phyloP scores from a whole-genome alignment of 139 green algal genomes.

The Chlorella vulgaris region DNA sequence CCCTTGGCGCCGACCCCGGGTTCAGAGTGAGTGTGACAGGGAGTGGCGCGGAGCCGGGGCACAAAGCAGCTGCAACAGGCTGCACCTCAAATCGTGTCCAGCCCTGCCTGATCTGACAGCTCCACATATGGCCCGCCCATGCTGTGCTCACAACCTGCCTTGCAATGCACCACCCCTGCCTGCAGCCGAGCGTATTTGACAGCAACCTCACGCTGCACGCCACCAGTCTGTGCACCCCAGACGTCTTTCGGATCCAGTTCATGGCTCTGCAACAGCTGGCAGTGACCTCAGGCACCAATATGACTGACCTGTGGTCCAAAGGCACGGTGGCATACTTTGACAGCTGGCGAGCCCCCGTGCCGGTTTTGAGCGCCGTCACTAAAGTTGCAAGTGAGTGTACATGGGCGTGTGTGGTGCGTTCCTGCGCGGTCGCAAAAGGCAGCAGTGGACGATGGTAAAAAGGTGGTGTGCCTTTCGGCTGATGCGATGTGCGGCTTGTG shows the following conservation, averaged over 20 bases:
- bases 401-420: too few species aligned
- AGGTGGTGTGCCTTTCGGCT: too few species aligned
- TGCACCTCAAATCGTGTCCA: too few species aligned
- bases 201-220: neutral
- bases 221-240: neutral
- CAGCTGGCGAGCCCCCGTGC: neutral
- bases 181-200: neutral
- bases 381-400: constrained; percentile 1
- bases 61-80: neutral
- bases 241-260: neutral
- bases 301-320: neutral
- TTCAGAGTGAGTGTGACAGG: neutral
- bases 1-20: neutral
- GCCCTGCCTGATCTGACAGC: too few species aligned
- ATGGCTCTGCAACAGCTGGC: neutral
- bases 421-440: too few species aligned
- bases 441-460: too few species aligned
- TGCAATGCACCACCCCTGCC: neutral
- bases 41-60: too few species aligned
- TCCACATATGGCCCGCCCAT: too few species aligned
- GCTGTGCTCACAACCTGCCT: neutral
- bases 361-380: neutral
- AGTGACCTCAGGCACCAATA: neutral
- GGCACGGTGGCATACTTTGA: neutral
- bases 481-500: too few species aligned